A percentile compares a stretch with the other conserved stretches of the same genome.
Evolutionary conservation across 768 basidiomycete genomes (phyloP).

Genomic region (Leccinum aurantiacum): DNA sequence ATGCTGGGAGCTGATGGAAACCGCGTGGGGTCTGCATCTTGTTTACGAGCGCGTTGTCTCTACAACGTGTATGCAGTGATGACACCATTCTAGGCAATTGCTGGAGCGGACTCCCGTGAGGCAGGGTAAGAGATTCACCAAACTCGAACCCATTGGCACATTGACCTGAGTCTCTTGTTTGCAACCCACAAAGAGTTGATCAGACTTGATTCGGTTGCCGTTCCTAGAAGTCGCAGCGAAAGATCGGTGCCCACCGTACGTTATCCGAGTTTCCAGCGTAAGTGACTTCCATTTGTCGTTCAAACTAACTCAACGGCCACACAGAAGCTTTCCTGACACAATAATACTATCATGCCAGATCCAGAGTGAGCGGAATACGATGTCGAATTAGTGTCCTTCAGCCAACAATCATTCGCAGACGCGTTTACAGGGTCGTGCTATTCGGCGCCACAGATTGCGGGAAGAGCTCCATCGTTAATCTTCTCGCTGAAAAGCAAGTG

Average conservation of each 20-base stretch:
- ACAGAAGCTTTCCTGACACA: background rate
- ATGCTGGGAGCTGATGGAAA: too few relatives aligned
- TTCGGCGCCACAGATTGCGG: conserved; percentile 31
- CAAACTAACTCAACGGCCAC: background rate
- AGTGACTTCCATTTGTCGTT: conserved; percentile 1
- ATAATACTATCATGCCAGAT: conserved; percentile 5
- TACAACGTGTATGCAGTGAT: background rate
- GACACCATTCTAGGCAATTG: background rate
- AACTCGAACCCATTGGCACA: conserved; percentile 1
- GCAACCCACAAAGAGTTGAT: background rate
- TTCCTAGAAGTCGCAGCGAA: background rate
- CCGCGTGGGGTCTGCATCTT: too few relatives aligned
- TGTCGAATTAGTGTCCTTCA: background rate
- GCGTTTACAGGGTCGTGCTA: conserved; percentile 24
- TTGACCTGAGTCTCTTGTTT: background rate
- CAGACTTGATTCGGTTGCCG: background rate
- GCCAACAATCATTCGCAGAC: conserved; percentile 15
- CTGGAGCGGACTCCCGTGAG: conserved; percentile 11
- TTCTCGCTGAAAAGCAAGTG: conserved; percentile 24
- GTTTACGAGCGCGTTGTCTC: too few relatives aligned
- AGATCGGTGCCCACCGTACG: too few relatives aligned
- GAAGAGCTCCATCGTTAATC: conserved; percentile 33
- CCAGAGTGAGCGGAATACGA: conserved; percentile 16
- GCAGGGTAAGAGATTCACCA: conserved; percentile 11
- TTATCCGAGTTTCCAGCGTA: background rate